These are phyloP conservation scores for Rhizoclosmatium sp. DNA, from an alignment of 192 early-diverging fungal species.

Conservation along the genomic window DNA sequence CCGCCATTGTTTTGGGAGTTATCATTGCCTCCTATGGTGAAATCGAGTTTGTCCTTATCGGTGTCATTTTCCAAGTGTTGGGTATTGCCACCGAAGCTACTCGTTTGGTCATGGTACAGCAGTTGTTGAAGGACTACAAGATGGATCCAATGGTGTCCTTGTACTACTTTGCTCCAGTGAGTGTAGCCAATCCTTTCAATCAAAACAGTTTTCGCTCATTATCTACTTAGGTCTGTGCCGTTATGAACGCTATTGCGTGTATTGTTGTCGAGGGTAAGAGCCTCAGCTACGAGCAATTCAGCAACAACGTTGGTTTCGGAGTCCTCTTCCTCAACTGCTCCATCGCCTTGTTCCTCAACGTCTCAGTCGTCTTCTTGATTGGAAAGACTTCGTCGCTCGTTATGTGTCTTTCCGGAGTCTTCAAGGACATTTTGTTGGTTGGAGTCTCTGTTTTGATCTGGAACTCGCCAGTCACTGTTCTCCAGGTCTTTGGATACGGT, in stretches of 20 bases:
- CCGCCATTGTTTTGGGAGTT: constrained; percentile 46
- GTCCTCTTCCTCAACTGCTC: constrained; percentile 40
- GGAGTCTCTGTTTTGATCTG: constrained; percentile 41
- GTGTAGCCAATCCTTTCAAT: background rate
- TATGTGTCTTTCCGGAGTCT: constrained; percentile 46
- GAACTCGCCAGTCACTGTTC: constrained; percentile 20
- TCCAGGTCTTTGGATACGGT: constrained; percentile 50
- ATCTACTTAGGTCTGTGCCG: constrained; percentile 42
- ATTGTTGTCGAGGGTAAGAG: constrained; percentile 29
- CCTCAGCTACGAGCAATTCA: background rate
- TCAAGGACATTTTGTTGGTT: constrained; percentile 52
- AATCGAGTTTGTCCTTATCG: constrained; percentile 44
- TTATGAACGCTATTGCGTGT: constrained; percentile 46
- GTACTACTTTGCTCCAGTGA: constrained; percentile 52
- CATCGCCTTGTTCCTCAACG: constrained; percentile 48
- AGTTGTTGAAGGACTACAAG: constrained; percentile 45
- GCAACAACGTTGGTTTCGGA: constrained; percentile 19
- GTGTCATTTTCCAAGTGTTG: constrained; percentile 35
- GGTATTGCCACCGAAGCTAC: constrained; percentile 43
- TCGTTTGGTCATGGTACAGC: constrained; percentile 45
- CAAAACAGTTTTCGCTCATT: background rate
- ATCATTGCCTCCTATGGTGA: constrained; percentile 47
- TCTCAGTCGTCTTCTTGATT: constrained; percentile 49
- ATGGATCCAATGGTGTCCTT: constrained; percentile 47
- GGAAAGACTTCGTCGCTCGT: constrained; percentile 51